Percentiles rank a stretch among this genome's conserved stretches.
phyloP scores from a whole-genome alignment of 2,329 filamentous ascomycete genomes.

The Verticillium klebahnii region DNA sequence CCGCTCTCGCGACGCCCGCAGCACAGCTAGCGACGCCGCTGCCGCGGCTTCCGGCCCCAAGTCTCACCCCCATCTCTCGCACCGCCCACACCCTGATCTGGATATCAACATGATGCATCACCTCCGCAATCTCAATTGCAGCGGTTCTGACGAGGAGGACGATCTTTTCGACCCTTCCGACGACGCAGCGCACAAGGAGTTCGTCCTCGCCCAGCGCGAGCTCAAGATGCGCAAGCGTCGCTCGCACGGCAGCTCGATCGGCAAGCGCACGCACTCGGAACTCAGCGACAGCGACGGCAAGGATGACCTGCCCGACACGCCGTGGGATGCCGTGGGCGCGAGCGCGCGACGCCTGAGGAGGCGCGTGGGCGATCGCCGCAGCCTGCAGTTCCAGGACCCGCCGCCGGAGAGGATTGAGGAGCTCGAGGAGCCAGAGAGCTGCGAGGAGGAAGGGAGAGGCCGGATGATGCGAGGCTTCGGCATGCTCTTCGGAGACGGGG shows the following conservation, averaged over 20 bases:
- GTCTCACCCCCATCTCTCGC: background rate
- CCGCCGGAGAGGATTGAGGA: slow-evolving; percentile 47
- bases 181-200: slow-evolving; percentile 25
- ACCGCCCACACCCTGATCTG: slow-evolving; percentile 21
- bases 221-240: slow-evolving; percentile 39
- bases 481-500: slow-evolving; percentile 10
- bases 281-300: slow-evolving; percentile 43
- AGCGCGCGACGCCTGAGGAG: slow-evolving; percentile 44
- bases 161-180: slow-evolving; percentile 21
- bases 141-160: slow-evolving; percentile 28
- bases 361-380: slow-evolving; percentile 39
- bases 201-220: slow-evolving; percentile 35
- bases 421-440: slow-evolving; percentile 47
- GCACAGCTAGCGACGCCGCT: background rate
- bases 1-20: slow-evolving; percentile 20
- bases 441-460: slow-evolving; percentile 36
- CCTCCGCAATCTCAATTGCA: slow-evolving; percentile 41
- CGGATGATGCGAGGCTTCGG: background rate
- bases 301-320: slow-evolving; percentile 25
- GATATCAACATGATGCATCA: slow-evolving; percentile 39
- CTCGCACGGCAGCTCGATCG: slow-evolving; percentile 49
- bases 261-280: slow-evolving; percentile 50
- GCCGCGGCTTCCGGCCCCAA: background rate
- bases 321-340: slow-evolving; percentile 37
- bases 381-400: slow-evolving; percentile 45